Base-by-base conservation (phyloP, 2,329 filamentous ascomycete genomes). In the Monilinia polystroma region DNA sequence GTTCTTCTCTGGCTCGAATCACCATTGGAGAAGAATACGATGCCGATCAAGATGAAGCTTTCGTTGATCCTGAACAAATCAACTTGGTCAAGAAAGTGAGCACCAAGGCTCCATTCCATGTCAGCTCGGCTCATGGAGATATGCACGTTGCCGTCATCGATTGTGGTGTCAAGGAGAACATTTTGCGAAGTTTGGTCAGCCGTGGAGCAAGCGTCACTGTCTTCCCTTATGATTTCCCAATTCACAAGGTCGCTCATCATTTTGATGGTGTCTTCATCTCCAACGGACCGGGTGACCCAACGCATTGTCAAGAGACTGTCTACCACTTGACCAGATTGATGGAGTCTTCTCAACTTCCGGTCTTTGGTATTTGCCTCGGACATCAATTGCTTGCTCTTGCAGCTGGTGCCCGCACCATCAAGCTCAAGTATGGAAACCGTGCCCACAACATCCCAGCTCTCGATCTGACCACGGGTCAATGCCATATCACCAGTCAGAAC, bases 81-180 rank as follows among this genome's bases (percentile, higher is more conserved):
- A 97, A 99, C 84, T 84, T 98, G 71, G 95, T 98, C 74, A 92
- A 92, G 80, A 91, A 91, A 75, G 95, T 99, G 73, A 97, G 91
- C 84, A 99, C 95, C 80, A 99, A 99, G 84, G 91, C 93, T 71
- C 95, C 95, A 53, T 99, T 98, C 83, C 92, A 98, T 75, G 90
- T 98, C 72, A 90, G 91, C 78, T 93, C 93, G 63, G 86, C 88
- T 43, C 86, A 90, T 72, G 92, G 94, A 70, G 87, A 90, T 75
- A 89, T 92, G 78, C 95, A 99, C 81, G 87, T 99, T 73, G 95
- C 94, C 68, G 85, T 99, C 73, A 90, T 99, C 77, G 95, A 99
- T 81, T 99, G 95, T 76, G 95, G 95, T 83, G 95, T 98, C 73
- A 99, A 99, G 87, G 95, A 99, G 86, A 99, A 99, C 83, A 99